A percentile compares a stretch with the other conserved stretches of the same genome.
These are phyloP conservation scores for Onygenales sp. DNA, from an alignment of 2,329 filamentous ascomycete species.

Conservation along the genomic window DNA sequence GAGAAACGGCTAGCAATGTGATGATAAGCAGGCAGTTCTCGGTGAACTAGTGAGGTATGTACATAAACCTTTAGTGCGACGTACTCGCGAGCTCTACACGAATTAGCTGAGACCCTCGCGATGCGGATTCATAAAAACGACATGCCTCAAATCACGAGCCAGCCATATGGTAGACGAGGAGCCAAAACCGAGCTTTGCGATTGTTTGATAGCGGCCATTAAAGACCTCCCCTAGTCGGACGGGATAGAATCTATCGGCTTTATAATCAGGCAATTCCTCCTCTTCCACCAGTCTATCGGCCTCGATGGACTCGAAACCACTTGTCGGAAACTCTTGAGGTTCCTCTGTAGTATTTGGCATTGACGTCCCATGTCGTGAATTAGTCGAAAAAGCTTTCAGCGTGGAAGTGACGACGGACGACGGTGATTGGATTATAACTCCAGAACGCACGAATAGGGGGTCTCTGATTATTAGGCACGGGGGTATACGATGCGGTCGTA, in stretches of 20 bases:
- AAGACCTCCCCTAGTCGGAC: slow-evolving; percentile 18
- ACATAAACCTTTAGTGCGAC: slow-evolving; percentile 18
- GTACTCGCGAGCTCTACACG: slow-evolving; percentile 13
- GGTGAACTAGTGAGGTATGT: slow-evolving; percentile 15
- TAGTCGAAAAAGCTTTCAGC: slow-evolving; percentile 4
- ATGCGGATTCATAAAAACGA: background rate
- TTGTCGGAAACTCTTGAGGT: slow-evolving; percentile 6
- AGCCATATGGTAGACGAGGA: slow-evolving; percentile 22
- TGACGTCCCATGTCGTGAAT: background rate
- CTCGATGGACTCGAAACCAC: slow-evolving; percentile 9
- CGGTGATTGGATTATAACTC: background rate
- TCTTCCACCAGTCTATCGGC: slow-evolving; percentile 14
- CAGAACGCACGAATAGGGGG: background rate
- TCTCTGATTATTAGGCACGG: no score
- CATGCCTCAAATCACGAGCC: slow-evolving; percentile 16
- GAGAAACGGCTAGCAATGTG: slow-evolving; percentile 13
- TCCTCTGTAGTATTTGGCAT: background rate
- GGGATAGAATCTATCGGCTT: slow-evolving; percentile 18
- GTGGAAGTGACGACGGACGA: background rate
- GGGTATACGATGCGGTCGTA: no score
- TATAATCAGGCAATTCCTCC: slow-evolving; percentile 17
- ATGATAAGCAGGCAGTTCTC: slow-evolving; percentile 20
- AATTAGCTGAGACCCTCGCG: slow-evolving; percentile 6
- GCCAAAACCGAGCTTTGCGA: slow-evolving; percentile 23
- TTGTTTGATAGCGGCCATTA: slow-evolving; percentile 16